phyloP scores from a whole-genome alignment of 2,329 filamentous ascomycete genomes.

The Thyridium curvatum region DNA sequence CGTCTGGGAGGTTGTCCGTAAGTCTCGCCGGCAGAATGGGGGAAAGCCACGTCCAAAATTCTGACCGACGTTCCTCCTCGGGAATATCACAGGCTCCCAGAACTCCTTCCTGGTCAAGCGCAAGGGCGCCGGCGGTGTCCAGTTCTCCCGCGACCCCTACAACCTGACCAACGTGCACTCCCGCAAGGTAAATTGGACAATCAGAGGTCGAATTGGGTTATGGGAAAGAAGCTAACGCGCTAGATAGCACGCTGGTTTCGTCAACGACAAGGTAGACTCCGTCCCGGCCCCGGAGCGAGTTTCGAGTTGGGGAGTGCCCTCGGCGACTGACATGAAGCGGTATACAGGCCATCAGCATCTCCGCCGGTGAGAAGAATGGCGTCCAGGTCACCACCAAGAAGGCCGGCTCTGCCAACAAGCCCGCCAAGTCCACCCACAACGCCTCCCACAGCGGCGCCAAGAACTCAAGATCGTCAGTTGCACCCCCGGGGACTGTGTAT shows the following conservation, averaged over 20 bases:
- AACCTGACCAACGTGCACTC: constrained; percentile 90
- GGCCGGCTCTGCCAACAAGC: constrained; percentile 63
- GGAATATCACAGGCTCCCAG: constrained; percentile 59
- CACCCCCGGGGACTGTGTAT: background rate
- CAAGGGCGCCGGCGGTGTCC: constrained; percentile 68
- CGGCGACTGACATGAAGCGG: too few relatives aligned
- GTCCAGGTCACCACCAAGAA: constrained; percentile 84
- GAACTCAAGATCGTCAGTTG: constrained; percentile 69
- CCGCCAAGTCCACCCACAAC: constrained; percentile 58
- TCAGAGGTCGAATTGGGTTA: background rate
- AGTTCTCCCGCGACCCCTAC: constrained; percentile 90
- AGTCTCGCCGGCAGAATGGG: constrained; percentile 34
- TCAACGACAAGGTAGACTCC: constrained; percentile 77
- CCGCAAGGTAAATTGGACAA: constrained; percentile 62
- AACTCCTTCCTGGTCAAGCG: constrained; percentile 93
- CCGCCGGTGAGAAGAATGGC: constrained; percentile 69
- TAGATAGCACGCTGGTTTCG: constrained; percentile 77
- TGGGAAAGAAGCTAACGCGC: constrained; percentile 24
- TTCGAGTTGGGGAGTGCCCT: too few relatives aligned
- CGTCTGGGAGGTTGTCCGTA: constrained; percentile 93
- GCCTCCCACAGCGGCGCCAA: constrained; percentile 66
- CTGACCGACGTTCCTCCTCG: constrained; percentile 11
- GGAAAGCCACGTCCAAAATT: constrained; percentile 5
- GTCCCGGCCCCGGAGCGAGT: constrained; percentile 4
- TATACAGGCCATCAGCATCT: constrained; percentile 72